Evolutionary conservation across 139 green algal species (phyloP), one percentile per base, ranked within the genome.

Genomic region (Trebouxia sp.): DNA sequence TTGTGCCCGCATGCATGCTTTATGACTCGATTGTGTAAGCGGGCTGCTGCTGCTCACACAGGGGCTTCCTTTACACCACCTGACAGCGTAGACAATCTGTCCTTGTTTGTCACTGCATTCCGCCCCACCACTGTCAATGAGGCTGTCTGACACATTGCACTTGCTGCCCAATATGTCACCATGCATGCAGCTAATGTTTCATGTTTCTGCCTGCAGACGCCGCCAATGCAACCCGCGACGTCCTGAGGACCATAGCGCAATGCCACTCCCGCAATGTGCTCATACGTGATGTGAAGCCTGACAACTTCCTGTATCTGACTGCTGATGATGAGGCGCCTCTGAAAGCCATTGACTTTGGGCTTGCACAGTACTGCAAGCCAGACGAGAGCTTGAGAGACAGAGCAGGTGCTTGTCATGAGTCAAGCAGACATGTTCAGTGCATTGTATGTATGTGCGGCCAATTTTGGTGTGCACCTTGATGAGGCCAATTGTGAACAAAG

Each of bases 341-440:
- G 17, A 95, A 95, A 80, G 88, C 86, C 38, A 92, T 94, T 28
- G 92, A 96, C 81, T 96, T 96, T 88, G 92, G 92, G 3, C 78
- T 93, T 32, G 88, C 90, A 0, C 66, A 87, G 50, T 94, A 90
- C 84, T 94, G 88, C 81, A 81, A 77, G 74, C 85, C 84, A 0
- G 89, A 82, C 0, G 75, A 90, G 76, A 83, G 74, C 45, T 65
- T 89, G 26, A 66, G 20, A 30, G 75, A 84, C 70, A 80, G 42
- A 45, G 70, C 69, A 65, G 53, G 53, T 75, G 32, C 26, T 8
- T 66, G 5, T 14, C 5, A 5, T 28, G 4, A 58, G 50, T 28
- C 4, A 17, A 28, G 3, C 48, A 15, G 22, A 22, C 50, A 58
- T 22, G 1, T 17, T 17, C 50, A 6, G 3, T 8, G 62, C 6